Base-by-base conservation (phyloP, 257 asterid species). In the Penstemon davidsonii region DNA sequence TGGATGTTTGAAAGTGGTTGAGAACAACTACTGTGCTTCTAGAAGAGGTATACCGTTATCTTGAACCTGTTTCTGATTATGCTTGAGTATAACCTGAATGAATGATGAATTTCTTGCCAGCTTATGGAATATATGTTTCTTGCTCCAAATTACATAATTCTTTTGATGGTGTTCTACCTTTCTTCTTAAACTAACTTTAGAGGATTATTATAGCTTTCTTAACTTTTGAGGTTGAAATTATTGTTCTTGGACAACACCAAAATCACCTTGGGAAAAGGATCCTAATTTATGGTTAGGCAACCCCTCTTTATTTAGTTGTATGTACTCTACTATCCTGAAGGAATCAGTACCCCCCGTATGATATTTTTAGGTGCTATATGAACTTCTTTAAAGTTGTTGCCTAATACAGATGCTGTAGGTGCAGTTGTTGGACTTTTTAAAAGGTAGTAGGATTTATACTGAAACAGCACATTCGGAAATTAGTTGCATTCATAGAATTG, bases 1-100 rank as follows among this genome's bases (percentile, higher is more conserved):
- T 79, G 88, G 88, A 78, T 93, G 97, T 87, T 84, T 93, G 90
- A 93, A 85, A 78, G 92, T 90, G 68, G 98, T 93, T 53, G 97
- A 93, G 78, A 93, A 90, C 73, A 83, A 84, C 73, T 90, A 85
- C 67, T 93, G 98, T 70, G 86, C 97, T 74, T 93, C 97, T 66
- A 86, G 95, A 75, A 88, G 95, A 76, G 97, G 97, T 92, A 86
- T 39, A 55, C 6, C 37, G 53, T 12, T 46, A 54, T 62, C 57
- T 59, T 74, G 63, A 33, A 18, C 71, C 62, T 49, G 13, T 11
- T 51, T 74, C 51, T 66, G 43, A 66, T 51, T 64, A n/a, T 55
- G 50, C 51, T 46, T 57, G 40, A 6, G 57, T 50, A 64, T 69
- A 64, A 70, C 40, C 57, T 8, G 51, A 39, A 62, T 54, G 76